phyloP scores from a whole-genome alignment of 805 yeast species.

The Saccharomyces mikatae region DNA sequence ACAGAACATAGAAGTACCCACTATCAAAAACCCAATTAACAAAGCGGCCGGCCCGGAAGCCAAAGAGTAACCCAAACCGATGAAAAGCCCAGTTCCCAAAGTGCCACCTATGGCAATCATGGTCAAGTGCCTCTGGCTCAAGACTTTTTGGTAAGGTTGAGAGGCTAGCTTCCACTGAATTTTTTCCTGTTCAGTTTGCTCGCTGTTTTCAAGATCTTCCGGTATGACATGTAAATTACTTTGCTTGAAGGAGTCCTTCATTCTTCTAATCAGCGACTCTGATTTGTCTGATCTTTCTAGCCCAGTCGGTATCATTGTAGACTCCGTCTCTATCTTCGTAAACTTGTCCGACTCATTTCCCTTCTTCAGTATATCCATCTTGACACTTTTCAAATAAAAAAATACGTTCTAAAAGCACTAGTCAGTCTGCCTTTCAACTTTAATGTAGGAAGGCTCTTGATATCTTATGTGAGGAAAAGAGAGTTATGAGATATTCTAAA shows the following conservation, averaged over 20 bases:
- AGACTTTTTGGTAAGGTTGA: slow-evolving; percentile 13
- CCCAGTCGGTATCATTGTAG: slow-evolving; percentile 1
- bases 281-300: neutral
- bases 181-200: slow-evolving; percentile 7
- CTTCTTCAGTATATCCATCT: neutral
- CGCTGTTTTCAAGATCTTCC: slow-evolving; percentile 5
- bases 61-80: slow-evolving; percentile 15
- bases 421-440: too few relatives aligned
- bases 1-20: slow-evolving; percentile 24
- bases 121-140: slow-evolving; percentile 13
- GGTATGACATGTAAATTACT: slow-evolving; percentile 1
- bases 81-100: slow-evolving; percentile 17
- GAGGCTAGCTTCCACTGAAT: slow-evolving; percentile 9
- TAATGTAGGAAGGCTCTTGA: too few relatives aligned
- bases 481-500: neutral
- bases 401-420: too few relatives aligned
- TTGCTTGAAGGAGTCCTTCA: slow-evolving; percentile 4
- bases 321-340: slow-evolving; percentile 2
- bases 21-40: slow-evolving; percentile 19
- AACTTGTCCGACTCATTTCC: slow-evolving; percentile 1
- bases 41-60: slow-evolving; percentile 25
- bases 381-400: neutral
- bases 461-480: too few relatives aligned
- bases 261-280: slow-evolving; percentile 1
- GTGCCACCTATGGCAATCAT: slow-evolving; percentile 20